Evolutionary conservation across 805 yeast species (phyloP), one percentile per base, ranked within the genome.

Genomic region (Yamadazyma insecticola): DNA sequence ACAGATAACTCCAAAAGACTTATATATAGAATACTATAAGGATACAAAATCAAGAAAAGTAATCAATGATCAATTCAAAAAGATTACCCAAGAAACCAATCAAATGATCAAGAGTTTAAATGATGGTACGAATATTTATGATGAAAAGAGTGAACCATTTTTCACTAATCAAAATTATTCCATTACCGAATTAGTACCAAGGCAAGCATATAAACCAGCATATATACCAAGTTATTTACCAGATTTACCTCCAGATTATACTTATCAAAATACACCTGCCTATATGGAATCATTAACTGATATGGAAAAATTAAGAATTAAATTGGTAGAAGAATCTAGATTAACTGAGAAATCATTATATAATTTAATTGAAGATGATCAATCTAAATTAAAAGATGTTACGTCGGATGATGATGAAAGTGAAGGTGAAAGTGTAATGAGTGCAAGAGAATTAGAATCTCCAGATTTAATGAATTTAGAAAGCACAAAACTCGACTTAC

Each of bases 231-330:
- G 60, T 5, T 88, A 88, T 79, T 60, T 90, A 44, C 98, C 98
- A 0, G 76, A 77, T 9, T 67, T 90, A 17, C 98, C 98, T 1
- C 96, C 97, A 0, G 95, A 87, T 47, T 94, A 89, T 55, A 90
- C 97, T 0, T 90, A 82, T 52, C 78, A 76, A 54, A 73, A 78
- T 34, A 83, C 96, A 0, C 82, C 95, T 0, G 69, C 70, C 40
- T 88, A 65, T 51, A 69, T 78, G 34, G 63, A 74, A 15, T 66
- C 79, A 13, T 57, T 78, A 11, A 72, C 78, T 1, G 90, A 86
- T 47, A 85, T 89, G 38, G 75, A 81, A 41, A 63, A 72, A 35
- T 68, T 90, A 33, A 68, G 90, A 40, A 74, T 82, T 33, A 74
- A 74, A 45, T 63, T 89, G 30, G 89, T 86, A 2, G 78, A 77